phyloP scores from a whole-genome alignment of 345 rosid species.

The Pistacia atlantica region DNA sequence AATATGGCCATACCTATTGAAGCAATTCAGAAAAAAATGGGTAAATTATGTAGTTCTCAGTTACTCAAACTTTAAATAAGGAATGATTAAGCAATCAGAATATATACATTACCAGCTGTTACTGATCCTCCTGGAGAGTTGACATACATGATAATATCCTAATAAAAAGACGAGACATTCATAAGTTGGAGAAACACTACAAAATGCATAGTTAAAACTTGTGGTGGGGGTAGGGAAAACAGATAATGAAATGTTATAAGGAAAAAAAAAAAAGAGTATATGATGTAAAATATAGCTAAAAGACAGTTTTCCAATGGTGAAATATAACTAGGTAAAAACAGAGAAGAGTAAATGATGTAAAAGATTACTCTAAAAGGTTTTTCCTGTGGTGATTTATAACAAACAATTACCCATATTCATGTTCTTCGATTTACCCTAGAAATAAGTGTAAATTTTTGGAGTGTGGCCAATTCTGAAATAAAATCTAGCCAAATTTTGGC shows the following conservation, averaged over 20 bases:
- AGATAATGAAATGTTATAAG: background rate
- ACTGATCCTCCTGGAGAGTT: constrained; percentile 50
- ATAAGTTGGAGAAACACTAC: constrained; percentile 4
- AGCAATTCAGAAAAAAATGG: background rate
- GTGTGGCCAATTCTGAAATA: background rate
- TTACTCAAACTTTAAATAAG: background rate
- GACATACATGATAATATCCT: constrained; percentile 51
- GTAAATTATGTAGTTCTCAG: background rate
- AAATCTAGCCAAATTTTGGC: background rate
- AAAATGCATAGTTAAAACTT: background rate
- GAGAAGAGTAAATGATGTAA: background rate
- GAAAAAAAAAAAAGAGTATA: background rate
- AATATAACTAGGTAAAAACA: background rate
- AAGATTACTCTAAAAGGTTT: background rate
- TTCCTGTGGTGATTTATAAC: background rate
- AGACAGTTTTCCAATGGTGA: background rate
- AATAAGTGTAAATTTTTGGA: background rate
- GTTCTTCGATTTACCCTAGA: background rate
- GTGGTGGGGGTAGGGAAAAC: background rate
- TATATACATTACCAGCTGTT: constrained; percentile 40
- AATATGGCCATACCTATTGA: constrained; percentile 45
- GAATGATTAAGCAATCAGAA: background rate
- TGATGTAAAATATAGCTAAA: background rate
- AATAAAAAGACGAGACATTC: background rate
- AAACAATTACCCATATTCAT: background rate